Evolutionary conservation across 2,329 filamentous ascomycete genomes (phyloP).

Genomic region (Mollisia scopiformis): DNA sequence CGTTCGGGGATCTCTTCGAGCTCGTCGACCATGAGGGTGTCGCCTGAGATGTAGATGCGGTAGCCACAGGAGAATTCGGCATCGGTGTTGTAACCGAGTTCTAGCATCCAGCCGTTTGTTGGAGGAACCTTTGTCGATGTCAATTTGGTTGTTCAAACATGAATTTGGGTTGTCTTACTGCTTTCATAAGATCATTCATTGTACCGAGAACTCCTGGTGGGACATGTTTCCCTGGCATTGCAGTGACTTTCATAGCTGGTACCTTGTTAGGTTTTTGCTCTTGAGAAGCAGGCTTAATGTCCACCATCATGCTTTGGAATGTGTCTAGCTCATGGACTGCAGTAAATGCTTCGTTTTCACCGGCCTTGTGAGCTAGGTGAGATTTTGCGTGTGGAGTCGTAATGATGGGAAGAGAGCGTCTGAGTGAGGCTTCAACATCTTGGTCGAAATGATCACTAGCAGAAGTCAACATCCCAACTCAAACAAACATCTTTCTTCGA

Average conservation of each 20-base stretch:
- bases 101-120: constrained; percentile 69
- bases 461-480: not conserved
- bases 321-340: constrained; percentile 57
- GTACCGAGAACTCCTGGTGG: constrained; percentile 35
- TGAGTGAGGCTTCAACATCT: constrained; percentile 41
- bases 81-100: constrained; percentile 50
- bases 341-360: constrained; percentile 52
- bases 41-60: constrained; percentile 68
- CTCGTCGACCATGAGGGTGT: constrained; percentile 65
- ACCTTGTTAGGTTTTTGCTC: constrained; percentile 23
- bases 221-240: constrained; percentile 68
- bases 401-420: constrained; percentile 55
- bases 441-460: constrained; percentile 53
- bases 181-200: constrained; percentile 41
- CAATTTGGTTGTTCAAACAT: constrained; percentile 30
- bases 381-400: constrained; percentile 63
- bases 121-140: constrained; percentile 51
- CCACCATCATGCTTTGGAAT: constrained; percentile 54
- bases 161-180: constrained; percentile 38
- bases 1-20: constrained; percentile 61
- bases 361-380: constrained; percentile 48
- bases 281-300: constrained; percentile 37
- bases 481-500: not conserved
- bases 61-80: constrained; percentile 50
- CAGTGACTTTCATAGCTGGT: constrained; percentile 58